Evolutionary conservation across 2,329 filamentous ascomycete genomes (phyloP), one percentile per base, ranked within the genome.

Genomic region (Aspergillus unguis): DNA sequence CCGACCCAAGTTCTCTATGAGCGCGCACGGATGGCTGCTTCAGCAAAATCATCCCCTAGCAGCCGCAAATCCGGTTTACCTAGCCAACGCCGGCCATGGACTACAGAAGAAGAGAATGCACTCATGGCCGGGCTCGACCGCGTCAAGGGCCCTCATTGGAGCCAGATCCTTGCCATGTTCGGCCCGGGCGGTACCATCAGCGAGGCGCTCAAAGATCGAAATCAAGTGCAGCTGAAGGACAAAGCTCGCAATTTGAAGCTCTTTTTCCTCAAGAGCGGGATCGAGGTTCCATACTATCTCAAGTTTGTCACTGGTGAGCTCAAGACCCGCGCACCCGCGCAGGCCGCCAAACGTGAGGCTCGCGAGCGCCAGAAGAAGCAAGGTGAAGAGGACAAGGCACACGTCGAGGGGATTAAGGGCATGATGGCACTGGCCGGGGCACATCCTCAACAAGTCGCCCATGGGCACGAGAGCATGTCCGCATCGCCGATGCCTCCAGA

Each of bases 71-170:
- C 78, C 1, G 79, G 79, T 7, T 67, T 78, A 8, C 80, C 80
- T 4, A 81, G 75, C 48, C 78, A 81, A 62, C 82, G 91, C 31
- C 82, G 91, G 28, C 90, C 91, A 0, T 96, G 91, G 91, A 90
- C 87, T 0, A 85, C 87, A 3, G 89, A 94, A 58, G 91, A 96
- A 71, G 91, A 96, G 67, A 90, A 91, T 69, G 90, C 91, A 0
- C 78, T 96, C 17, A 92, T 96, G 86, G 84, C 87, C 44, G 91
- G 91, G 1, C 81, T 96, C 3, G 91, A 95, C 65, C 84, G 87
- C 67, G 91, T 96, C 43, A 91, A 92, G 66, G 91, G 91, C 0
- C 91, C 91, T 17, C 90, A 96, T 64, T 96, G 91, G 91, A 92
- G 88, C 61, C 90, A 95, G 66, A 96, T 96, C 43, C 77, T 96